Evolutionary conservation across 306 rosid species (phyloP).

Genomic region (Ammopiptanthus mongolicus): DNA sequence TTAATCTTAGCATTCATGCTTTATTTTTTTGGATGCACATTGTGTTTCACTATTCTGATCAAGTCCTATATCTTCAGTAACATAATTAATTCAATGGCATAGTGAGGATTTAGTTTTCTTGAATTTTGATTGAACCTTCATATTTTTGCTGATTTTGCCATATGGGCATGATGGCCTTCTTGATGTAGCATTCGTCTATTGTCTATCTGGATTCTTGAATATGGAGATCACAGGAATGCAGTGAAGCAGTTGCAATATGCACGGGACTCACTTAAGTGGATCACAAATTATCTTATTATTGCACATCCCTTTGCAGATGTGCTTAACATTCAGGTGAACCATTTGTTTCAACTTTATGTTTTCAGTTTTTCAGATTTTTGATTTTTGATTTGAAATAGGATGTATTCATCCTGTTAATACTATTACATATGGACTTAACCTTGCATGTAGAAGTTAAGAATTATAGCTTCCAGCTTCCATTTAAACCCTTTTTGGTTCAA

Average conservation of each 20-base stretch:
- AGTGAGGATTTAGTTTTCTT: too few relatives aligned
- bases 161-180: too few relatives aligned
- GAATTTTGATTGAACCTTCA: too few relatives aligned
- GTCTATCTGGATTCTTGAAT: slow-evolving; percentile 71
- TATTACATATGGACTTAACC: too few relatives aligned
- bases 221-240: slow-evolving; percentile 50
- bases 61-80: slow-evolving; percentile 30
- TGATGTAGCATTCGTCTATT: too few relatives aligned
- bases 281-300: slow-evolving; percentile 61
- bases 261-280: slow-evolving; percentile 48
- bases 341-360: not conserved
- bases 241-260: slow-evolving; percentile 53
- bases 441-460: too few relatives aligned
- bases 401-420: too few relatives aligned
- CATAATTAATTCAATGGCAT: slow-evolving; percentile 39
- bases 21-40: not conserved
- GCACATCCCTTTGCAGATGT: slow-evolving; percentile 60
- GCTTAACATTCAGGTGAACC: slow-evolving; percentile 59
- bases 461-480: too few relatives aligned
- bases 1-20: not conserved
- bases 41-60: not conserved
- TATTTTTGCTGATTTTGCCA: too few relatives aligned
- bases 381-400: not conserved
- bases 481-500: too few relatives aligned
- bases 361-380: too few relatives aligned